A percentile compares a stretch with the other conserved stretches of the same genome.
These are phyloP conservation scores for Phylloporus sp. DNA, from an alignment of 1,284 basidiomycete genomes.

Conservation along the genomic window DNA sequence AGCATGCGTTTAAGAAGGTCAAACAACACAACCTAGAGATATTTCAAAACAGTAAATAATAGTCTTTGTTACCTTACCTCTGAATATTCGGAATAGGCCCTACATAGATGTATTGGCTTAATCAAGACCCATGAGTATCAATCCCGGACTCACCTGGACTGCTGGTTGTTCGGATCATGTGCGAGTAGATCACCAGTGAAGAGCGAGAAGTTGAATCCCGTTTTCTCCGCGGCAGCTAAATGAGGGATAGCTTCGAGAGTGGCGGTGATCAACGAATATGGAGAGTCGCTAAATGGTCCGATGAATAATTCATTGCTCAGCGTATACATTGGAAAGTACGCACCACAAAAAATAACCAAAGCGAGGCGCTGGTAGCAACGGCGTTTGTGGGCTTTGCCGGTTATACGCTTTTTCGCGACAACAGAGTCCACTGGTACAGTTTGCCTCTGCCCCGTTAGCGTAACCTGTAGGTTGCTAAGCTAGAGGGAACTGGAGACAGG, in stretches of 20 bases:
- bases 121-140: background rate
- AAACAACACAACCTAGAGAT: conserved; percentile 58
- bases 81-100: conserved; percentile 54
- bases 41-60: conserved; percentile 5
- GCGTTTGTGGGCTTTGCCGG: conserved; percentile 50
- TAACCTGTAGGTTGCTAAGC: conserved; percentile 50
- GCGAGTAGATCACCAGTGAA: conserved; percentile 81
- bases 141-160: conserved; percentile 51
- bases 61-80: conserved; percentile 48
- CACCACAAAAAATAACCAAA: conserved; percentile 70
- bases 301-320: background rate
- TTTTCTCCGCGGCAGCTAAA: conserved; percentile 62
- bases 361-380: conserved; percentile 63
- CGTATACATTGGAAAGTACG: conserved; percentile 1
- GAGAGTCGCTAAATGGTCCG: conserved; percentile 60
- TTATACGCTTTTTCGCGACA: conserved; percentile 68
- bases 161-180: conserved; percentile 68
- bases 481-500: background rate
- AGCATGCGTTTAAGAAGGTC: conserved; percentile 66
- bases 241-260: conserved; percentile 71
- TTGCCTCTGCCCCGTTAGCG: conserved; percentile 73
- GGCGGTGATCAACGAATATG: conserved; percentile 64
- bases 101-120: conserved; percentile 26
- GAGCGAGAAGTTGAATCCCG: conserved; percentile 67
- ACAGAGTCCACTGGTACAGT: conserved; percentile 75